Evolutionary conservation across 2,329 filamentous ascomycete genomes (phyloP), one percentile per base, ranked within the genome.

Genomic region (Talaromyces sp.): DNA sequence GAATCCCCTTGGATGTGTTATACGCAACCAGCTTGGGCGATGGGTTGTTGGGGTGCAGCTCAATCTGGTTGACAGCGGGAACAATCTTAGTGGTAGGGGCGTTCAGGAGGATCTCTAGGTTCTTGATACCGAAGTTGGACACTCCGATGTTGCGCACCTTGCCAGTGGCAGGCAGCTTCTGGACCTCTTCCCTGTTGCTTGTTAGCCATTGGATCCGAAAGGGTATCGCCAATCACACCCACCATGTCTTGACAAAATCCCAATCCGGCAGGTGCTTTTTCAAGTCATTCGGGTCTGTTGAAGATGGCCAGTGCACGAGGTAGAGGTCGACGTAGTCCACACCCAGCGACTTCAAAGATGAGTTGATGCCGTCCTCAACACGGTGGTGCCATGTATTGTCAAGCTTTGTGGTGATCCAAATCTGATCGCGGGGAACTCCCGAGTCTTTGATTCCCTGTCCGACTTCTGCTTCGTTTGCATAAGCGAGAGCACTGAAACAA

Each of bases 111-210:
- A 85, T 89, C 81, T 93, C 89, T 41, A 95, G 80, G 77, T 95
- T 90, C 75, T 80, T 85, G 73, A 93, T 90, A 64, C 83, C 88
- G 74, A 96, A 95, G 82, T 96, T 96, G 75, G 89, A 91, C 60
- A 95, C 89, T 68, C 90, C 90, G 72, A 93, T 91, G 80, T 90
- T 91, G 76, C 82, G 84, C 56, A 89, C 89, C 76, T 91, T 90
- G 73, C 76, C 75, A 24, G 76, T 78, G 46, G 71, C 75, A 10
- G 76, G 73, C 21, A 78, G 73, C 69, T 79, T 79, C 68, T 79
- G 77, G 72, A 75, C 64, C 58, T 75, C 73, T 69, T 76, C 72
- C 74, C 71, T 87, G 76, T 86, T 32, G n/a, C 35, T 10, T 5
- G 29, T 61, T 21, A 58, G 84, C 14, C 91, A 80, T 4, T 85